Base-by-base conservation (phyloP, 1,139 yeast species). In the Yamadazyma atmosphaerica region DNA sequence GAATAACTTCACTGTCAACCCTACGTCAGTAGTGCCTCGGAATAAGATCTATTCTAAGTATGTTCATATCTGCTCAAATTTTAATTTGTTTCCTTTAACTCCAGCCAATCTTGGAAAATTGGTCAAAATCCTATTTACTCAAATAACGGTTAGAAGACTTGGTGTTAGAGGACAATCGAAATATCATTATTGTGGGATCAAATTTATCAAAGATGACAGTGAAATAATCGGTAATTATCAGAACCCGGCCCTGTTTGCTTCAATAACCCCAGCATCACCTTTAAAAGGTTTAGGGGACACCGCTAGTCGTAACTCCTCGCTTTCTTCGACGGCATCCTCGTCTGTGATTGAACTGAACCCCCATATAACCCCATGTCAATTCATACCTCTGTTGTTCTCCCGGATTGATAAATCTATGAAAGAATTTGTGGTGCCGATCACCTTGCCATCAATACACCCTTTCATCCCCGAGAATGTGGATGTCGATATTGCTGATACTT, bases 91-190 rank as follows among this genome's bases (percentile, higher is more conserved):
- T 41, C 95, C 96, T 1, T 63, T 89, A 39, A 81, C 88, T 19
- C 95, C 95, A 12, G 96, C 96, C 1, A 81, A 90, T 10, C 81
- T 89, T 58, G 97, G 97, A 13, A 87, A 87, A 55, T 67, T 89
- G 33, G 90, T 89, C 10, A 74, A 86, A 44, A 69, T 83, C 7
- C 65, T 84, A 11, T 88, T 79, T 53, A 96, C 96, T 2, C 72
- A 72, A 40, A 68, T 88, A 46, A 83, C 86, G 23, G 86, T 96
- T 0, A 74, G 97, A 50, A 73, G 98, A 44, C 68, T 89, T 43
- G 98, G 97, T 10, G 83, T 84, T 63, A 72, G 96, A 38, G 96
- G 96, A 7, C 90, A 86, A 55, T 83, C 92, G 15, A 86, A 87
- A 54, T 89, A 90, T 58, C 96, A 89, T 57, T 90, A 89, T 58